These are phyloP conservation scores for Chytridium lagenaria DNA, from an alignment of 371 early-diverging fungal genomes.

Conservation along the genomic window DNA sequence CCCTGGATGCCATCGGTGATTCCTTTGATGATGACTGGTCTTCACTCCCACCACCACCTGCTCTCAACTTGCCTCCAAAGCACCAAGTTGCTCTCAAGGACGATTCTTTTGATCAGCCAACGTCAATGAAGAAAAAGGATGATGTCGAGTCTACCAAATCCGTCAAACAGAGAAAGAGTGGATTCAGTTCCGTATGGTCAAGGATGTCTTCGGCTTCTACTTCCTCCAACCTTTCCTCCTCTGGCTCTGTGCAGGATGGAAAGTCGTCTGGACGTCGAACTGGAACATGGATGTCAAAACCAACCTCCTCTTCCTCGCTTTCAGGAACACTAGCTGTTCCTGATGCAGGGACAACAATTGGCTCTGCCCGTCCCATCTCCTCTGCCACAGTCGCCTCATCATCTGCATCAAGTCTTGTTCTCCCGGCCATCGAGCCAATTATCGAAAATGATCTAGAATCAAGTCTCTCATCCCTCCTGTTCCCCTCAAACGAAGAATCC, in stretches of 20 bases:
- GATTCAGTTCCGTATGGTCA: background rate
- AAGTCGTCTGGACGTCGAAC: background rate
- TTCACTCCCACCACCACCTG: background rate
- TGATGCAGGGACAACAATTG: no score
- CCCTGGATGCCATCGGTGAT: conserved; percentile 2
- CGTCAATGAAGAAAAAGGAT: background rate
- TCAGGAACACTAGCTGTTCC: no score
- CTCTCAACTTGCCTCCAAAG: background rate
- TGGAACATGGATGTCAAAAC: background rate
- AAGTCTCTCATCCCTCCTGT: background rate
- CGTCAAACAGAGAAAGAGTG: conserved; percentile 1
- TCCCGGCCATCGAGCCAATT: conserved; percentile 1
- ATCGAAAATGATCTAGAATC: background rate
- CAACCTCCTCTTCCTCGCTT: no score
- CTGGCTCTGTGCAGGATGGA: background rate
- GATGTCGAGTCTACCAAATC: background rate
- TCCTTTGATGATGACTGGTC: background rate
- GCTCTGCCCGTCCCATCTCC: background rate
- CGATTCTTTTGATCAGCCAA: background rate
- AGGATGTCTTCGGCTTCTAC: background rate
- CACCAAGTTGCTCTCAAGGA: conserved; percentile 2
- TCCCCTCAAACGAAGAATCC: no score
- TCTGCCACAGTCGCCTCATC: background rate
- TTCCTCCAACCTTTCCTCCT: background rate
- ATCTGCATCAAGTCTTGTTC: background rate